Percentiles rank a stretch among this genome's conserved stretches.
Evolutionary conservation across 2,329 filamentous ascomycete species (phyloP).

Genomic region (Arthrobotrys sphaeroides): DNA sequence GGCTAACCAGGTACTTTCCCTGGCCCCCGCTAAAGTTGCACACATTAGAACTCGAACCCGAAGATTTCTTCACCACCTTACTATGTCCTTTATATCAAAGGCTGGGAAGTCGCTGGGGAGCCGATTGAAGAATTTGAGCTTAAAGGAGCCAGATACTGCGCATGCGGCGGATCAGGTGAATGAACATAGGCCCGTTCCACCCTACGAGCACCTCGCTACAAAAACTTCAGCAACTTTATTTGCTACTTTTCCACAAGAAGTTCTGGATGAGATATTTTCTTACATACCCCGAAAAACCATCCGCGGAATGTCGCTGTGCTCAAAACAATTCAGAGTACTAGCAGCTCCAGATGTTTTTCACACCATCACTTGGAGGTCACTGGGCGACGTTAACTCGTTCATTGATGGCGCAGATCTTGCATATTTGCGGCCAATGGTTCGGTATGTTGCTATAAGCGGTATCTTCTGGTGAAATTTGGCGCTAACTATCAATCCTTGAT

Average conservation of each 20-base stretch:
- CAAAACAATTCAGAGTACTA: background rate
- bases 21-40: too few relatives aligned
- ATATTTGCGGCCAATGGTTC: background rate
- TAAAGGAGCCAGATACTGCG: too few relatives aligned
- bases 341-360: background rate
- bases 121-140: too few relatives aligned
- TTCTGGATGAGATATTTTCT: background rate
- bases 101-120: too few relatives aligned
- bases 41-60: too few relatives aligned
- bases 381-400: background rate
- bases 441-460: background rate
- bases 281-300: background rate
- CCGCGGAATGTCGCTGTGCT: background rate
- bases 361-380: background rate
- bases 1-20: too few relatives aligned
- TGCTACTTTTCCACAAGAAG: background rate
- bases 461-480: background rate
- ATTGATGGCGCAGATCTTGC: background rate
- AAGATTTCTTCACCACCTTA: too few relatives aligned
- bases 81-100: too few relatives aligned
- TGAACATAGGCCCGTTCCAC: too few relatives aligned
- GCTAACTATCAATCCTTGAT: background rate
- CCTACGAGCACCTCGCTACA: background rate
- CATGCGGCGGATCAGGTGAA: too few relatives aligned
- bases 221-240: background rate